These are phyloP conservation scores for Naumovozyma castellii DNA, from an alignment of 805 yeast genomes.

Conservation along the genomic window DNA sequence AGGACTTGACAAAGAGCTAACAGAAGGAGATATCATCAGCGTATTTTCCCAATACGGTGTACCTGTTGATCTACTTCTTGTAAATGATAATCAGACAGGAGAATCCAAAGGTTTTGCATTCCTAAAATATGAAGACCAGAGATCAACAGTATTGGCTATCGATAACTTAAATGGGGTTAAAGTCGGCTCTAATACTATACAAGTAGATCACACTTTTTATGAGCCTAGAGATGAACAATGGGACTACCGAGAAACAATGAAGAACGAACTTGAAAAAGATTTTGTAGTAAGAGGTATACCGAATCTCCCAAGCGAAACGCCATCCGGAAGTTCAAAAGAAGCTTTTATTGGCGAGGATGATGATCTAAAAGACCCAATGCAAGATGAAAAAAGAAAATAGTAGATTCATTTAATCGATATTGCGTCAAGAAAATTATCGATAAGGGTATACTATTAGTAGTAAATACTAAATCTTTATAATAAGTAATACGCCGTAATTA, in stretches of 20 bases:
- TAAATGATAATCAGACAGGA: slow-evolving; percentile 57
- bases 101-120: slow-evolving; percentile 69
- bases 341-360: too few relatives aligned
- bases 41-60: slow-evolving; percentile 86
- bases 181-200: slow-evolving; percentile 40
- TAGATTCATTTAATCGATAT: too few relatives aligned
- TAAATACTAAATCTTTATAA: too few relatives aligned
- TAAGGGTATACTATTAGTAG: too few relatives aligned
- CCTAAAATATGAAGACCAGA: slow-evolving; percentile 71
- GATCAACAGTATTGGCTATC: slow-evolving; percentile 74
- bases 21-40: slow-evolving; percentile 65
- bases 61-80: slow-evolving; percentile 65
- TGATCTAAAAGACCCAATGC: too few relatives aligned
- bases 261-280: slow-evolving; percentile 28
- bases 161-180: slow-evolving; percentile 74
- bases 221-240: slow-evolving; percentile 44
- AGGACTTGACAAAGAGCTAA: slow-evolving; percentile 50
- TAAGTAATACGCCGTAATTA: too few relatives aligned
- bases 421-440: too few relatives aligned
- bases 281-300: too few relatives aligned
- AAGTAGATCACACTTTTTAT: slow-evolving; percentile 67
- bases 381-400: too few relatives aligned
- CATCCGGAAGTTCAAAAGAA: too few relatives aligned
- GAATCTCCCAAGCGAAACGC: too few relatives aligned
- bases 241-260: slow-evolving; percentile 36